A percentile compares a stretch with the other conserved stretches of the same genome.
phyloP scores from a whole-genome alignment of 2,329 filamentous ascomycete species.

The Periconia sp. region DNA sequence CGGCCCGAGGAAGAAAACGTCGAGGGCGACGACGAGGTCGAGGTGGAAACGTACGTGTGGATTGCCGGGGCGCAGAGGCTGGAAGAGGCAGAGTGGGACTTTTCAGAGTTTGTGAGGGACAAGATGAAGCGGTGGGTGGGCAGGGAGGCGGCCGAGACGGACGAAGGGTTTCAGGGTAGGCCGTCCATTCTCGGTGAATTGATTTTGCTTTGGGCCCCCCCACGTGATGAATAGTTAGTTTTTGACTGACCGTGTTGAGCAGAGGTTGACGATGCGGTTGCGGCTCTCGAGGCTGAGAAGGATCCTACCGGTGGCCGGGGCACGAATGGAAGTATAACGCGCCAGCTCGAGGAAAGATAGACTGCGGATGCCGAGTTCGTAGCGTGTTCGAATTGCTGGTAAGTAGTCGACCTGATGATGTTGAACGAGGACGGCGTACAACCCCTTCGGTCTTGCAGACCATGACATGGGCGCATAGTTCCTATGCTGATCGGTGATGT shows the following conservation, averaged over 20 bases:
- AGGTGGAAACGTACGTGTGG: conserved; percentile 60
- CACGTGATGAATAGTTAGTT: background rate
- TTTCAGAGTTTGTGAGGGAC: conserved; percentile 78
- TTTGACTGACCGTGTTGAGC: conserved; percentile 3
- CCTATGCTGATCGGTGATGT: no score
- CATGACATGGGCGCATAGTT: no score
- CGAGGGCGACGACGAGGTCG: conserved; percentile 48
- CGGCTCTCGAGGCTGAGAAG: conserved; percentile 23
- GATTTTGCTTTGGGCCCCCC: conserved; percentile 2
- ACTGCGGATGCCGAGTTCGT: no score
- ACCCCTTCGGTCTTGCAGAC: no score
- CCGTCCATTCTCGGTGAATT: conserved; percentile 31
- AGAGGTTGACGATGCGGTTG: conserved; percentile 55
- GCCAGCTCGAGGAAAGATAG: conserved; percentile 35
- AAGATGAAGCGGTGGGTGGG: conserved; percentile 70
- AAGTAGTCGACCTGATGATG: no score
- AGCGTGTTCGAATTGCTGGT: no score
- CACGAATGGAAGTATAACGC: conserved; percentile 48
- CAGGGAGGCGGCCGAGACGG: conserved; percentile 47
- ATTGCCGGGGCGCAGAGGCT: conserved; percentile 56
- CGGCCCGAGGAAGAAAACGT: conserved; percentile 32
- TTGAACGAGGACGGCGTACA: no score
- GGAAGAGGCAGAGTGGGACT: conserved; percentile 85
- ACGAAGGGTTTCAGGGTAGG: conserved; percentile 55
- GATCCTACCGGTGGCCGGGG: conserved; percentile 56